phyloP scores from a whole-genome alignment of 352 stramenopile genomes.

The Phytopythium cucurbitacearum region DNA sequence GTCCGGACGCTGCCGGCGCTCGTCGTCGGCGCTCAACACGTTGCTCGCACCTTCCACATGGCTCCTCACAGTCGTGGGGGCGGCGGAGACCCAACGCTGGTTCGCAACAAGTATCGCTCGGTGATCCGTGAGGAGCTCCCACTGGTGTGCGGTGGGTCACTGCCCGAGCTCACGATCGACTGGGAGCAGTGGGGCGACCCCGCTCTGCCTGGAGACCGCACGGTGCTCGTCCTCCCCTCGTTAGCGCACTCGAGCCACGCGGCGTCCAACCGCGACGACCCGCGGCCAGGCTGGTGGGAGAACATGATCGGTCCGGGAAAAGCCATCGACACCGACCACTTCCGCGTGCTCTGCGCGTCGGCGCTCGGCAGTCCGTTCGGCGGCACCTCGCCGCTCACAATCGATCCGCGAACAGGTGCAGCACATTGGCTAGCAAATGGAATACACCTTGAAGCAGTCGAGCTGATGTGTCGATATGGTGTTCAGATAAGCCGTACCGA shows the following conservation, averaged over 20 bases:
- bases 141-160: constrained; percentile 43
- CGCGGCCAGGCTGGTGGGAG: constrained; percentile 83
- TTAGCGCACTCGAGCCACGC: constrained; percentile 60
- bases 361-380: constrained; percentile 84
- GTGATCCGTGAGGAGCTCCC: constrained; percentile 57
- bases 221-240: constrained; percentile 54
- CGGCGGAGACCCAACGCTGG: constrained; percentile 23
- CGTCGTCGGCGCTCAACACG: too few species aligned
- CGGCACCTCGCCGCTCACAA: constrained; percentile 65
- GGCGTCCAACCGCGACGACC: constrained; percentile 76
- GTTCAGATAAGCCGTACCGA: constrained; percentile 36
- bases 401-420: constrained; percentile 53
- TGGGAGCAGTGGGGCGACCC: constrained; percentile 84
- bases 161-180: constrained; percentile 62
- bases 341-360: constrained; percentile 82
- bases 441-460: too few species aligned
- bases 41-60: too few species aligned
- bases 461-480: too few species aligned
- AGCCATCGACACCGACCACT: constrained; percentile 86
- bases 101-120: constrained; percentile 73
- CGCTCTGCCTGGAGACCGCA: constrained; percentile 35
- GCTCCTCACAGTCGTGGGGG: constrained; percentile 1
- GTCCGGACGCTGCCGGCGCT: too few species aligned
- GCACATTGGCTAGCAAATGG: too few species aligned
- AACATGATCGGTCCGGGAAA: constrained; percentile 85